Conservation (phyloP, 2,329 filamentous ascomycete genomes). For the Fulvia fulva region DNA sequence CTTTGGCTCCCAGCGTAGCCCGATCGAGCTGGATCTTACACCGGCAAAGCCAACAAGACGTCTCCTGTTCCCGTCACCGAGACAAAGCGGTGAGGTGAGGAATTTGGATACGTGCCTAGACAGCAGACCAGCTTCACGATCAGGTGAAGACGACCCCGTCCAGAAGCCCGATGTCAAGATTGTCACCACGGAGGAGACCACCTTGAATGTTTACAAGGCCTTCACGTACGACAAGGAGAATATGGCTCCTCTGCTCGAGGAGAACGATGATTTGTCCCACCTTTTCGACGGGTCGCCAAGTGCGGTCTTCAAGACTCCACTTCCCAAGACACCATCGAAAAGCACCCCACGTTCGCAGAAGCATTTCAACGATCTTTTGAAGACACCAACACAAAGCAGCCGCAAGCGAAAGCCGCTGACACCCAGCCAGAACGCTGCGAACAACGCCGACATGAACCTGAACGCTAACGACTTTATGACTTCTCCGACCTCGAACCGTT, state of each 20-base stretch:
- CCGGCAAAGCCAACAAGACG: slow-evolving; percentile 61
- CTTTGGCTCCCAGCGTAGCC: slow-evolving; percentile 45
- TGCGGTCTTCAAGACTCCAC: slow-evolving; percentile 51
- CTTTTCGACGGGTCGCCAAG: slow-evolving; percentile 62
- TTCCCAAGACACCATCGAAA: slow-evolving; percentile 55
- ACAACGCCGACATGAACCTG: slow-evolving; percentile 14
- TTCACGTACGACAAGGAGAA: slow-evolving; percentile 57
- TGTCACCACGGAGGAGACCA: slow-evolving; percentile 11
- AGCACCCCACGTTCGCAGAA: slow-evolving; percentile 48
- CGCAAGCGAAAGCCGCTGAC: slow-evolving; percentile 32
- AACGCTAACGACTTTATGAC: slow-evolving; percentile 34
- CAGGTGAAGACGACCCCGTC: slow-evolving; percentile 4
- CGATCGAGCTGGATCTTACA: slow-evolving; percentile 52
- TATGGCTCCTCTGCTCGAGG: slow-evolving; percentile 41
- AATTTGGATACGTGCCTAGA: slow-evolving; percentile 43
- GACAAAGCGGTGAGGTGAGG: slow-evolving; percentile 60
- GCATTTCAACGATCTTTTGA: slow-evolving; percentile 37
- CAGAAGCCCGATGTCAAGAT: slow-evolving; percentile 12
- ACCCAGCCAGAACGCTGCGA: slow-evolving; percentile 28
- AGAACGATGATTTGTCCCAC: slow-evolving; percentile 52
- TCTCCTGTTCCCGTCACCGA: slow-evolving; percentile 72
- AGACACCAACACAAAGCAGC: slow-evolving; percentile 43
- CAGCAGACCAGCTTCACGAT: slow-evolving; percentile 5
- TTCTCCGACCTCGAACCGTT: slow-evolving; percentile 32
- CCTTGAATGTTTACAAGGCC: slow-evolving; percentile 33